A percentile compares a stretch with the other conserved stretches of the same genome.
These are phyloP conservation scores for Myriosclerotinia scirpicola DNA, from an alignment of 2,329 filamentous ascomycete genomes.

Conservation along the genomic window DNA sequence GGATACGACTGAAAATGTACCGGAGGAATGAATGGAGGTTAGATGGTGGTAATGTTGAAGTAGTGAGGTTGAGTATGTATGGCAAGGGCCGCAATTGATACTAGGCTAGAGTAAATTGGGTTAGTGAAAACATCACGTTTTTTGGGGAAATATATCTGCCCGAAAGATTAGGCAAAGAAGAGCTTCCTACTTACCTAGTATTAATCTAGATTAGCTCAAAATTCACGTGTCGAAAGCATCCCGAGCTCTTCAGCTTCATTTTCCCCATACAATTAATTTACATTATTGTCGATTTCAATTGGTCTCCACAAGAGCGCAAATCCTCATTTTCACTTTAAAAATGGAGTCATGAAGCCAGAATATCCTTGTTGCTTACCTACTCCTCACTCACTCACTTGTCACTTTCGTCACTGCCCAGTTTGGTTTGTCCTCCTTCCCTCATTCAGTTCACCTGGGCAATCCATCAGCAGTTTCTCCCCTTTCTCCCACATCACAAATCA, in stretches of 20 bases:
- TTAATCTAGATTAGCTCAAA: not conserved
- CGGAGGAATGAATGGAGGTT: slow-evolving; percentile 37
- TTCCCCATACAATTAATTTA: too few relatives aligned
- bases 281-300: not conserved
- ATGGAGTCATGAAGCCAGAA: too few relatives aligned
- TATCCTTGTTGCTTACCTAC: too few relatives aligned
- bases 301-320: slow-evolving; percentile 7
- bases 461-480: not conserved
- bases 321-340: not conserved
- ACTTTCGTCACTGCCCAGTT: slow-evolving; percentile 6
- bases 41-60: slow-evolving; percentile 11
- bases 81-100: slow-evolving; percentile 2
- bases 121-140: not conserved
- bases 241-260: too few relatives aligned
- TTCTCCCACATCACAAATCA: not conserved
- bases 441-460: too few relatives aligned
- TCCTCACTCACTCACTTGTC: slow-evolving; percentile 3
- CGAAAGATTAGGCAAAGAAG: not conserved
- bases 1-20: slow-evolving; percentile 40
- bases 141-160: accelerated
- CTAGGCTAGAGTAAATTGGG: slow-evolving; percentile 1
- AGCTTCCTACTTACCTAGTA: not conserved
- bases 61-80: slow-evolving; percentile 13
- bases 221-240: not conserved
- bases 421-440: not conserved